phyloP scores from a whole-genome alignment of 2,329 filamentous ascomycete species.

The Aspergillus neoniger region DNA sequence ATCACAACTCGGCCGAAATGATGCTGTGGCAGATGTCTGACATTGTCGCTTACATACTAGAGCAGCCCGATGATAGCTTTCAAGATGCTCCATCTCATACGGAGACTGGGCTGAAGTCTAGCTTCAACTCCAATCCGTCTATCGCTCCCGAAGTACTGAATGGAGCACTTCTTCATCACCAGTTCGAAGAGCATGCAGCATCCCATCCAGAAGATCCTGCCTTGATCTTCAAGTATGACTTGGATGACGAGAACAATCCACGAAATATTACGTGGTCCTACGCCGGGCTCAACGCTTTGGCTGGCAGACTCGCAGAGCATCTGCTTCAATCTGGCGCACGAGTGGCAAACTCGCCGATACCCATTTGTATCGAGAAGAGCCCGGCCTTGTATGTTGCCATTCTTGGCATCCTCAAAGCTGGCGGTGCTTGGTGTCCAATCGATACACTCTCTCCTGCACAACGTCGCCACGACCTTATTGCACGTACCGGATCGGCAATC shows the following conservation, averaged over 20 bases:
- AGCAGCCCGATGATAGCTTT: conserved; percentile 25
- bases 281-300: conserved; percentile 37
- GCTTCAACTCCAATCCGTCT: conserved; percentile 20
- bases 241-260: conserved; percentile 22
- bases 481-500: conserved; percentile 34
- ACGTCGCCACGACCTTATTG: conserved; percentile 43
- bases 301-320: conserved; percentile 35
- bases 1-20: conserved; percentile 23
- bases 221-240: conserved; percentile 32
- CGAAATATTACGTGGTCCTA: conserved; percentile 36
- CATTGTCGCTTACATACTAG: conserved; percentile 29
- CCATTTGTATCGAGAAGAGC: conserved; percentile 44
- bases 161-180: conserved; percentile 26
- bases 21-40: conserved; percentile 32
- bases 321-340: conserved; percentile 30
- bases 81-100: conserved; percentile 19
- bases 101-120: conserved; percentile 21
- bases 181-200: conserved; percentile 32
- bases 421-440: conserved; percentile 46
- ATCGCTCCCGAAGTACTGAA: conserved; percentile 14
- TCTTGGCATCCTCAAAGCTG: conserved; percentile 46
- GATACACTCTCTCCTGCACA: conserved; percentile 42
- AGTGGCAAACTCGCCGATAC: conserved; percentile 30
- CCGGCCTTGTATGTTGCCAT: conserved; percentile 44
- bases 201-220: conserved; percentile 28